A percentile compares a stretch with the other conserved stretches of the same genome.
phyloP scores from a whole-genome alignment of 495 filamentous ascomycete species.

The Tuber magnatum region DNA sequence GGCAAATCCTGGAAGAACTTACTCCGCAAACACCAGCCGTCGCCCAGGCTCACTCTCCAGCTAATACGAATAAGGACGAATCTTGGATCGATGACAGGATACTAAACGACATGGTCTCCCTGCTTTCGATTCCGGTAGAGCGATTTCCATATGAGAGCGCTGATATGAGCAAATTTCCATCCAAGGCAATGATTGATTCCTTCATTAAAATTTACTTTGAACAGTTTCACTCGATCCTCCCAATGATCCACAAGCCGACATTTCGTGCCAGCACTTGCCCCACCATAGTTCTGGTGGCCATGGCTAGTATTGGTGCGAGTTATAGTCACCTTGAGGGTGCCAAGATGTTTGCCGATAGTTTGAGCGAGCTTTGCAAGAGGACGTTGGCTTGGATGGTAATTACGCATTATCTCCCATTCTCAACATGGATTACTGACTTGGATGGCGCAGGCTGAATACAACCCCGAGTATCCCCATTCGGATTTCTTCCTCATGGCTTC shows the following conservation, averaged over 20 bases:
- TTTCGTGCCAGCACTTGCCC: constrained; percentile 38
- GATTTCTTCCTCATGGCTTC: constrained; percentile 41
- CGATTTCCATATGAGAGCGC: constrained; percentile 36
- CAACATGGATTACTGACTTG: constrained; percentile 3
- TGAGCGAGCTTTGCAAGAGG: constrained; percentile 42
- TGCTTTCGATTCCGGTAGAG: constrained; percentile 35
- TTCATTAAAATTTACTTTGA: constrained; percentile 41
- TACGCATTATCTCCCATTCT: neutral
- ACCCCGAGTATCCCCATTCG: constrained; percentile 37
- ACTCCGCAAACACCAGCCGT: constrained; percentile 15
- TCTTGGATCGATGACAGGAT: constrained; percentile 34
- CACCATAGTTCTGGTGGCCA: constrained; percentile 39
- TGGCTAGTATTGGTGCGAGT: constrained; percentile 42
- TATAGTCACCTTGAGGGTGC: constrained; percentile 40
- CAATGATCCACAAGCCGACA: constrained; percentile 41
- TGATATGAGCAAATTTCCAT: constrained; percentile 38
- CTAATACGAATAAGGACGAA: constrained; percentile 6
- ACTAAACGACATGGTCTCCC: constrained; percentile 34
- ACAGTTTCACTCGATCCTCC: constrained; percentile 41
- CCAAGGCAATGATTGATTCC: constrained; percentile 33
- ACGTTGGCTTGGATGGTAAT: constrained; percentile 41
- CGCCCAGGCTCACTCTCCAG: constrained; percentile 14
- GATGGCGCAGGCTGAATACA: constrained; percentile 35
- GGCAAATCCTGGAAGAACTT: constrained; percentile 37
- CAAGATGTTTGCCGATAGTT: constrained; percentile 37